Base-by-base conservation (phyloP, 1,139 yeast genomes). In the Blastobotrys malaysiensis region DNA sequence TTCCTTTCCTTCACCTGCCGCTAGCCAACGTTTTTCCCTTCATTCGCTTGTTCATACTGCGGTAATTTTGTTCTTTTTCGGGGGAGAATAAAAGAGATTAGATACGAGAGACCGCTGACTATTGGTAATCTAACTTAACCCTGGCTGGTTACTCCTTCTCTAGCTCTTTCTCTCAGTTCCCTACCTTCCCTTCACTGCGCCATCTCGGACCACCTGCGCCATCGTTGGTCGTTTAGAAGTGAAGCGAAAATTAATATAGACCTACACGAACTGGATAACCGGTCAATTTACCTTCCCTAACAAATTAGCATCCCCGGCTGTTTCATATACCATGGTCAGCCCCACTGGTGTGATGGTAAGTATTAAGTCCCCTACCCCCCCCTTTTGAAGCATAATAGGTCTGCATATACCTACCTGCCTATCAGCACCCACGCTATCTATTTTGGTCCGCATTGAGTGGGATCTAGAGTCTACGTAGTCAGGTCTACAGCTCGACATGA, bases 291-390 rank as follows among this genome's bases (percentile, higher is more conserved):
- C 39, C 11, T 31, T 13, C 16, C n/a, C n/a, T 13, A 13, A 13
- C 39, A 16, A n/a, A 13, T 31, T 31, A 11, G 39, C 14, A n/a
- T 31, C 5, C 4, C 7, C 11, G 16, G 11, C 39, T 13, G 39
- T 31, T 11, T 11, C 39, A 31, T 31, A 31, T n/a, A n/a, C n/a
- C 24, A 45, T 45, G 55, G 50, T 49, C n/a, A 49, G 52, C 46
- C 55, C 55, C 20, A 22, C 48, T 9, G 52, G 55, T 43, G 46
- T 52, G 7, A 44, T 49, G 3, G 52, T 50, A 50, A 31, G 52
- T 45, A 21, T 19, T 13, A 22, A 22, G 26, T 22, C 26, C 26
- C 26, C 26, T 22, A 22, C 26, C 26, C n/a, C n/a, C n/a, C n/a
- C n/a, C n/a, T n/a, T n/a, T n/a, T n/a, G n/a, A n/a, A 22, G 7